Evolutionary conservation across 2,329 filamentous ascomycete species (phyloP).

Genomic region (Teratosphaeria nubilosa): DNA sequence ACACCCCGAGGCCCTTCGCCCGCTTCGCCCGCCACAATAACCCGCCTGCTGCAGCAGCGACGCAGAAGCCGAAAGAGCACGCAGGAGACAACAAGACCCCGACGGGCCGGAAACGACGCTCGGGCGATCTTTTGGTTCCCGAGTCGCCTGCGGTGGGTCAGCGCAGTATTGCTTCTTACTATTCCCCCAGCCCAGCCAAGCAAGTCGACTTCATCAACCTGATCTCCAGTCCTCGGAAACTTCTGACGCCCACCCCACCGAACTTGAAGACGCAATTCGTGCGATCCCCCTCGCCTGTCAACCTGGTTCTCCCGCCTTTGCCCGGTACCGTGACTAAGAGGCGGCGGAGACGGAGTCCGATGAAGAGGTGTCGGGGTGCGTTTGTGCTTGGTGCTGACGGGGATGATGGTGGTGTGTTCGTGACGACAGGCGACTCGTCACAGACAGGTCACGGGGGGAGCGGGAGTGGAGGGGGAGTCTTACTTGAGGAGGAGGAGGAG

Average conservation of each 20-base stretch:
- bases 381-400: constrained; percentile 12
- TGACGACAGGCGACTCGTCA: no score
- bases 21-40: background rate
- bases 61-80: background rate
- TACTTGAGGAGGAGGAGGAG: background rate
- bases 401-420: background rate
- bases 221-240: constrained; percentile 12
- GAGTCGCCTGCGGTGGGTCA: constrained; percentile 17
- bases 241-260: constrained; percentile 10
- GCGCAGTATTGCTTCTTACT: constrained; percentile 17
- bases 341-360: constrained; percentile 17
- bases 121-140: constrained; percentile 12
- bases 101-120: constrained; percentile 17
- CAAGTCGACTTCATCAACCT: constrained; percentile 18
- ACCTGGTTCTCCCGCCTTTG: no score
- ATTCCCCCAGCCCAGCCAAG: constrained; percentile 19
- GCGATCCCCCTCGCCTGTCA: constrained; percentile 3
- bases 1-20: background rate
- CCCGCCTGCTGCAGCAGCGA: background rate
- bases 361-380: constrained; percentile 22
- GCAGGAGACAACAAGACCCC: constrained; percentile 10
- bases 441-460: no score
- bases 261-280: constrained; percentile 8
- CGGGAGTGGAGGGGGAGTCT: background rate
- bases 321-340: constrained; percentile 23